These are phyloP conservation scores for Triangularia verruculosa DNA, from an alignment of 2,329 filamentous ascomycete genomes.

Conservation along the genomic window DNA sequence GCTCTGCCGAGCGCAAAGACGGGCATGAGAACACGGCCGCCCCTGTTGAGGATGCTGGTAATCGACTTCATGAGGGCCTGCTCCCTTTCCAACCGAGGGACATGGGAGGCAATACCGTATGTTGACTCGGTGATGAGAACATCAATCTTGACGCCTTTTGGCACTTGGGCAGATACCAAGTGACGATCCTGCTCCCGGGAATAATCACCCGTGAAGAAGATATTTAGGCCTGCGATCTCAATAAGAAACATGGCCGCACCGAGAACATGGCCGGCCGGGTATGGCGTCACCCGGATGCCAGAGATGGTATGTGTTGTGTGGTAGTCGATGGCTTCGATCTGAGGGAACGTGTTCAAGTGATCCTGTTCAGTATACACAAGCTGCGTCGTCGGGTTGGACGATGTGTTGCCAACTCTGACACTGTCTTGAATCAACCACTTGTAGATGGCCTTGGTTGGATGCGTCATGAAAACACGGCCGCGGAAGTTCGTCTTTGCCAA, in stretches of 20 bases:
- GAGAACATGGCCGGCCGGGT: constrained; percentile 95
- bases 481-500: constrained; percentile 97
- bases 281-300: constrained; percentile 93
- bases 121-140: constrained; percentile 97
- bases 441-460: constrained; percentile 98
- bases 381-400: constrained; percentile 62
- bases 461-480: constrained; percentile 97
- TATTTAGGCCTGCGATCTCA: constrained; percentile 93
- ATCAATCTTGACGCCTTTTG: constrained; percentile 85
- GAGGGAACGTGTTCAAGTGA: constrained; percentile 86
- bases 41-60: constrained; percentile 84
- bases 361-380: constrained; percentile 93
- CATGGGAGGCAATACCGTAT: constrained; percentile 91
- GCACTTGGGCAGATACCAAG: constrained; percentile 89
- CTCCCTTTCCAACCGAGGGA: constrained; percentile 86
- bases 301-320: constrained; percentile 97
- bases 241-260: constrained; percentile 98
- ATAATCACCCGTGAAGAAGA: constrained; percentile 97
- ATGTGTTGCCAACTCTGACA: constrained; percentile 78
- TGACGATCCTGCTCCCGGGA: constrained; percentile 93
- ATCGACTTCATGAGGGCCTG: constrained; percentile 94
- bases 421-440: constrained; percentile 99
- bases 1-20: constrained; percentile 93
- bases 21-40: constrained; percentile 88
- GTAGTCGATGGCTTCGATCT: constrained; percentile 97